Conservation (phyloP, 192 early-diverging fungal species). For the Geranomyces variabilis region DNA sequence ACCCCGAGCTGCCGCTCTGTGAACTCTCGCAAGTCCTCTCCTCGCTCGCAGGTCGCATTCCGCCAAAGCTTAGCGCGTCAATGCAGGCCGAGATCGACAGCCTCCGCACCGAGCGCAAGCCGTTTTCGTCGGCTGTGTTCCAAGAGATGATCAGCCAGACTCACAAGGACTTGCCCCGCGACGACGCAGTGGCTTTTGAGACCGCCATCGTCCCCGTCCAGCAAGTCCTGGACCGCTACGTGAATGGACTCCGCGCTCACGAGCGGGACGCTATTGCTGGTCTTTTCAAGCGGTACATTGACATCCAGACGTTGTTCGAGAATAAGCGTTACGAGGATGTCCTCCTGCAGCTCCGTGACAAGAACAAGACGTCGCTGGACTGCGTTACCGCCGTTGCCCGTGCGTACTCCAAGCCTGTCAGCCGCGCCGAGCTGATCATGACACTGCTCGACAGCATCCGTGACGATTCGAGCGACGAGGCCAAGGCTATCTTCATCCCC, state of each 20-base stretch:
- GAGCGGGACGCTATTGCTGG: slow-evolving; percentile 72
- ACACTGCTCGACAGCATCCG: slow-evolving; percentile 80
- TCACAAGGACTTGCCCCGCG: slow-evolving; percentile 40
- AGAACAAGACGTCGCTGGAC: slow-evolving; percentile 79
- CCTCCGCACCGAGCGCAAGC: slow-evolving; percentile 41
- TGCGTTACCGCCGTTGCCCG: slow-evolving; percentile 70
- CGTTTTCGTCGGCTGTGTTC: slow-evolving; percentile 76
- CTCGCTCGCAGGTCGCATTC: slow-evolving; percentile 83
- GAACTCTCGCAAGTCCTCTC: slow-evolving; percentile 83
- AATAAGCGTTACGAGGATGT: slow-evolving; percentile 79
- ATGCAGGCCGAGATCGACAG: slow-evolving; percentile 28
- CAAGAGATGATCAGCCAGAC: slow-evolving; percentile 63
- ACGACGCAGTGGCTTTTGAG: slow-evolving; percentile 70
- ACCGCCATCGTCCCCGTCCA: slow-evolving; percentile 69
- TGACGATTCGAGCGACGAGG: slow-evolving; percentile 63
- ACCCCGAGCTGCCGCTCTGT: slow-evolving; percentile 81
- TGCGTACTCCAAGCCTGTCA: slow-evolving; percentile 82
- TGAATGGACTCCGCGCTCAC: slow-evolving; percentile 73
- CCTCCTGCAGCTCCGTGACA: slow-evolving; percentile 81
- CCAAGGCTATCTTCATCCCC: slow-evolving; percentile 67
- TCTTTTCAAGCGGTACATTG: slow-evolving; percentile 83
- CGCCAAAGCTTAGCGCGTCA: slow-evolving; percentile 55
- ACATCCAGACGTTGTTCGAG: slow-evolving; percentile 83
- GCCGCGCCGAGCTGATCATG: slow-evolving; percentile 68
- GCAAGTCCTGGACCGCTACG: slow-evolving; percentile 69